Percentiles rank a stretch among this genome's conserved stretches.
These are phyloP conservation scores for Talaromyces sp. DNA, from an alignment of 2,329 filamentous ascomycete genomes.

Conservation along the genomic window DNA sequence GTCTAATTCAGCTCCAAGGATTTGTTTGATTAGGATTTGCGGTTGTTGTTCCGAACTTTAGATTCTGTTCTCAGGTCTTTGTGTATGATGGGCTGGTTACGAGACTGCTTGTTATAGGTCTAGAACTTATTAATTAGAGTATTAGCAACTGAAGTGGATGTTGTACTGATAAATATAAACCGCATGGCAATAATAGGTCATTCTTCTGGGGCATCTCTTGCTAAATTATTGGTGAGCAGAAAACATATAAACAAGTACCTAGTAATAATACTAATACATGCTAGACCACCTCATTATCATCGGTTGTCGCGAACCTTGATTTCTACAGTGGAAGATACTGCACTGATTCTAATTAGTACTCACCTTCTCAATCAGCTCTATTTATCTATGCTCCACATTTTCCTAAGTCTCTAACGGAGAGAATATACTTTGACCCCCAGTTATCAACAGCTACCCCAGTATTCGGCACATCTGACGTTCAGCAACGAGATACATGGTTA, in stretches of 20 bases:
- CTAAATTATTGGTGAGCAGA: neutral
- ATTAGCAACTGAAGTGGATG: neutral
- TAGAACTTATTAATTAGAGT: neutral
- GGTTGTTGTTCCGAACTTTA: neutral
- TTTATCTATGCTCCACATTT: neutral
- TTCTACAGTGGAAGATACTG: slow-evolving; percentile 1
- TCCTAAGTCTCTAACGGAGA: neutral
- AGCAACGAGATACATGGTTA: neutral
- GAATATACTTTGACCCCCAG: neutral
- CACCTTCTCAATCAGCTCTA: neutral
- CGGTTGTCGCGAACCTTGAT: neutral
- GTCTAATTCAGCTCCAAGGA: neutral
- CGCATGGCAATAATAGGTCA: neutral
- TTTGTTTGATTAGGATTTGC: neutral
- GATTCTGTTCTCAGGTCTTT: slow-evolving; percentile 1
- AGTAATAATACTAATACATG: neutral
- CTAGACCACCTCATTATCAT: neutral
- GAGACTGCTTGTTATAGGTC: neutral
- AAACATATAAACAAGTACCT: neutral
- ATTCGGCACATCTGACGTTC: neutral
- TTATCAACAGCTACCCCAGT: neutral
- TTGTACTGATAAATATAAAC: neutral
- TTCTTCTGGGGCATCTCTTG: neutral
- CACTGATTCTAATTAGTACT: neutral
- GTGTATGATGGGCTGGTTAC: neutral